Conservation (phyloP, 1,284 basidiomycete species). For the Flammula alnicola region DNA sequence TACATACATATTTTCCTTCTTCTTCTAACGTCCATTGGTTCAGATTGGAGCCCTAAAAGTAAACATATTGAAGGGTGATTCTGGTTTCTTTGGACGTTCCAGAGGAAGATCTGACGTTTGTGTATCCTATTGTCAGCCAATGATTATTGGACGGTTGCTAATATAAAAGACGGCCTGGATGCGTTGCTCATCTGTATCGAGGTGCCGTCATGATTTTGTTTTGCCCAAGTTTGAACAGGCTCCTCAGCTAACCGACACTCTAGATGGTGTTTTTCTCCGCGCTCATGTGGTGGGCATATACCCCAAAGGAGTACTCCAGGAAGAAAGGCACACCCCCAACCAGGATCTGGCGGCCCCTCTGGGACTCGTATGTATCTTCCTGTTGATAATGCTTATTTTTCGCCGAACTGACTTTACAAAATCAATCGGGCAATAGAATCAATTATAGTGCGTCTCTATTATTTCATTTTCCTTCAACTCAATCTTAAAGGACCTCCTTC, state of each 20-base stretch:
- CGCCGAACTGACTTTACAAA: no score
- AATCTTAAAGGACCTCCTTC: neutral
- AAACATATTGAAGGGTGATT: constrained; percentile 40
- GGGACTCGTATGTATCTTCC: constrained; percentile 62
- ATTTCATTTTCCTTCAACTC: constrained; percentile 34
- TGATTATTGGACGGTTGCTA: constrained; percentile 78
- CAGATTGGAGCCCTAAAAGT: constrained; percentile 67
- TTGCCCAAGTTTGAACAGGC: no score
- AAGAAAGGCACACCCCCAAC: constrained; percentile 41
- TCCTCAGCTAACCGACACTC: neutral
- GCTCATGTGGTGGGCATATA: constrained; percentile 85
- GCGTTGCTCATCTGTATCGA: constrained; percentile 85
- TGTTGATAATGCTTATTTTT: neutral
- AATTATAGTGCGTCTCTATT: constrained; percentile 63
- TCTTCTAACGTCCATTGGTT: neutral
- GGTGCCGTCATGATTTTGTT: constrained; percentile 40
- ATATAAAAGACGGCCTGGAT: constrained; percentile 82
- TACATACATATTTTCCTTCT: neutral
- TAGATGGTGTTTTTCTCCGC: constrained; percentile 83
- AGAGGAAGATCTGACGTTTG: neutral
- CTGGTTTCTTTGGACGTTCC: neutral
- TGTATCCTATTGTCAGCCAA: constrained; percentile 53
- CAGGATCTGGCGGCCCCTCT: constrained; percentile 66
- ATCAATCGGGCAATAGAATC: constrained; percentile 57
- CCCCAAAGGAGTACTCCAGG: constrained; percentile 65